phyloP scores from a whole-genome alignment of 441 rosid species.

The Hypseocharis bilobata region DNA sequence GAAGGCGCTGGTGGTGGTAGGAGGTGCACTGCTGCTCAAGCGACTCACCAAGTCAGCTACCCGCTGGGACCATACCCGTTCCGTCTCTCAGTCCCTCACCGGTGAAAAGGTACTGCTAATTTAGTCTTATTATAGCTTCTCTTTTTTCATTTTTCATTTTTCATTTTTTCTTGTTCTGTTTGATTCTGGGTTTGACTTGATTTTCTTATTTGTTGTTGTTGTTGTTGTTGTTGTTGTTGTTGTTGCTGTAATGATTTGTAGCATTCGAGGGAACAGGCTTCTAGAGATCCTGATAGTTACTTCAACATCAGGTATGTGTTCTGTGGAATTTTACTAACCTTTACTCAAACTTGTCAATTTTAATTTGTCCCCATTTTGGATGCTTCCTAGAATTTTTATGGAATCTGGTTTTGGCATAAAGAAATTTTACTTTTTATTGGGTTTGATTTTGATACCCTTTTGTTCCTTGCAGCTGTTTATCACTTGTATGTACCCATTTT shows the following conservation, averaged over 20 bases:
- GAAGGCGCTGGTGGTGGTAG: slow-evolving; percentile 58
- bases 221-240: slow-evolving; percentile 6
- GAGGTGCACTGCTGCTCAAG: slow-evolving; percentile 68
- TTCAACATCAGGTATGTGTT: slow-evolving; percentile 63
- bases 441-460: background rate
- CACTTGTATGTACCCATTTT: background rate
- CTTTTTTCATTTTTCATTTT: background rate
- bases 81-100: slow-evolving; percentile 60
- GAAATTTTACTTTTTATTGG: background rate
- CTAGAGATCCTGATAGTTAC: slow-evolving; percentile 76
- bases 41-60: slow-evolving; percentile 82
- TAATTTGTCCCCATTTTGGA: background rate
- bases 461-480: background rate
- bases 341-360: background rate
- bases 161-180: background rate
- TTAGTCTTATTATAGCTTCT: too few relatives aligned
- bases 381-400: background rate
- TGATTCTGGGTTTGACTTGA: background rate
- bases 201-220: slow-evolving; percentile 4
- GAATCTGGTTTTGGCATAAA: background rate
- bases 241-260: slow-evolving; percentile 24
- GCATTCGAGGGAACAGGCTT: slow-evolving; percentile 77
- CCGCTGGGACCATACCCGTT: slow-evolving; percentile 77
- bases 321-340: background rate
- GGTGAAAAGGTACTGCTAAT: slow-evolving; percentile 61